Percentiles rank a stretch among this genome's conserved stretches.
These are phyloP conservation scores for Tieghemiomyces parasiticus DNA, from an alignment of 192 early-diverging fungal species.

Conservation along the genomic window DNA sequence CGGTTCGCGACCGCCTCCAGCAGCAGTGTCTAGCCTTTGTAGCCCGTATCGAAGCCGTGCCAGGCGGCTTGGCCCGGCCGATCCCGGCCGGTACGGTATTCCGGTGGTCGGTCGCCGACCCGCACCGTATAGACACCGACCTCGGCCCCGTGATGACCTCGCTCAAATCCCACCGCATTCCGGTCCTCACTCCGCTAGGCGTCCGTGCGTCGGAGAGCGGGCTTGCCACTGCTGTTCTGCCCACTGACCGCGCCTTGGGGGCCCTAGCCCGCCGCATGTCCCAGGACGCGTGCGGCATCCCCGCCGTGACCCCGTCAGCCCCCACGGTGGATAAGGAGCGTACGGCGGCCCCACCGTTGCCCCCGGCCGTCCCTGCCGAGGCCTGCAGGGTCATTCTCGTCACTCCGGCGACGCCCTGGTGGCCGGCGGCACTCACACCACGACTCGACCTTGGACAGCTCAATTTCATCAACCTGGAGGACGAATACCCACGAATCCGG, in stretches of 20 bases:
- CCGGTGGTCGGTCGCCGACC: not conserved
- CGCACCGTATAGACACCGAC: not conserved
- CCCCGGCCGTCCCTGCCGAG: not conserved
- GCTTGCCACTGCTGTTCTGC: not conserved
- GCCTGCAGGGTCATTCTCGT: conserved; percentile 1
- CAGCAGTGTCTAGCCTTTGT: not conserved
- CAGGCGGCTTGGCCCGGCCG: no score
- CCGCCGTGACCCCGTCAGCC: not conserved
- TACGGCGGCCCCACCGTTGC: not conserved
- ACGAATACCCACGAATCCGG: not conserved
- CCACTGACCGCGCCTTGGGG: not conserved
- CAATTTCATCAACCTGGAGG: conserved; percentile 3
- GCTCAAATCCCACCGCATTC: not conserved
- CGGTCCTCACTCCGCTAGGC: not conserved
- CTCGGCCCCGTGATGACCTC: not conserved
- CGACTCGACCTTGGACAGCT: not conserved
- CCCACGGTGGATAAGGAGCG: not conserved
- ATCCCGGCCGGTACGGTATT: not conserved
- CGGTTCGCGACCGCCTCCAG: not conserved
- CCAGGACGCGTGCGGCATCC: not conserved
- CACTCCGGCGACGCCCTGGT: not conserved
- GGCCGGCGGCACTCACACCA: not conserved
- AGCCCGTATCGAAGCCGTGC: not conserved
- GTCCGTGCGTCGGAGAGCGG: not conserved
- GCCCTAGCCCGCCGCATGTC: not conserved